Evolutionary conservation across 2,329 filamentous ascomycete genomes (phyloP).

Genomic region (Diaporthe amygdali): DNA sequence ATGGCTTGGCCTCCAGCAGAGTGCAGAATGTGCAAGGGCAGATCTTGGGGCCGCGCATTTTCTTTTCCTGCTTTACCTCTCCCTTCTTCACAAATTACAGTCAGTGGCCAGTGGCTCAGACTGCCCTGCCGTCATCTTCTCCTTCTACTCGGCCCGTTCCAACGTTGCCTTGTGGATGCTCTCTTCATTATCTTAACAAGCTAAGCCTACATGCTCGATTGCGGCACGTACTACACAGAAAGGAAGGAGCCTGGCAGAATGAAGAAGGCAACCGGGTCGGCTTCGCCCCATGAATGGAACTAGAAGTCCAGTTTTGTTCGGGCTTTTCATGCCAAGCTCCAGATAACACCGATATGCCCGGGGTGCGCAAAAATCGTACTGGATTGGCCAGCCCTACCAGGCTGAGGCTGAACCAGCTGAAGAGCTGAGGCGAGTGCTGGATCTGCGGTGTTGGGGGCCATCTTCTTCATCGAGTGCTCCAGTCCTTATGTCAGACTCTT

Average conservation of each 20-base stretch:
- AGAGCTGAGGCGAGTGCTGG: not conserved
- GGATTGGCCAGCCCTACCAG: not conserved
- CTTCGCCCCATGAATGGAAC: not conserved
- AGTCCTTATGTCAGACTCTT: not conserved
- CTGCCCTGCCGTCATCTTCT: not conserved
- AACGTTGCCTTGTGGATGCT: not conserved
- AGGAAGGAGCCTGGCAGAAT: not conserved
- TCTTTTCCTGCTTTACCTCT: not conserved
- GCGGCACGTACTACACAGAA: not conserved
- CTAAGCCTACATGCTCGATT: not conserved
- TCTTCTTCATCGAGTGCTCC: not conserved
- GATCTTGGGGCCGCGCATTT: not conserved
- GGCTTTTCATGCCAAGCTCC: not conserved
- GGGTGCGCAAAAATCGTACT: not conserved
- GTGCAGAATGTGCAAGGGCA: not conserved
- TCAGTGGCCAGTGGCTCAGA: not conserved
- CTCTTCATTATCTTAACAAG: too few relatives aligned
- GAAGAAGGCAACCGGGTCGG: not conserved
- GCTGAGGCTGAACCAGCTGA: constrained; percentile 11
- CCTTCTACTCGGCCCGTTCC: not conserved
- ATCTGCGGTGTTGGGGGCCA: not conserved
- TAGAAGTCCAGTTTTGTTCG: not conserved
- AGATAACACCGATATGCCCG: not conserved
- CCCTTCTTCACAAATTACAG: too few relatives aligned
- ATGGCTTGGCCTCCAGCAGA: not conserved